phyloP scores from a whole-genome alignment of 2,329 filamentous ascomycete species.

The Kalmusia sp. region DNA sequence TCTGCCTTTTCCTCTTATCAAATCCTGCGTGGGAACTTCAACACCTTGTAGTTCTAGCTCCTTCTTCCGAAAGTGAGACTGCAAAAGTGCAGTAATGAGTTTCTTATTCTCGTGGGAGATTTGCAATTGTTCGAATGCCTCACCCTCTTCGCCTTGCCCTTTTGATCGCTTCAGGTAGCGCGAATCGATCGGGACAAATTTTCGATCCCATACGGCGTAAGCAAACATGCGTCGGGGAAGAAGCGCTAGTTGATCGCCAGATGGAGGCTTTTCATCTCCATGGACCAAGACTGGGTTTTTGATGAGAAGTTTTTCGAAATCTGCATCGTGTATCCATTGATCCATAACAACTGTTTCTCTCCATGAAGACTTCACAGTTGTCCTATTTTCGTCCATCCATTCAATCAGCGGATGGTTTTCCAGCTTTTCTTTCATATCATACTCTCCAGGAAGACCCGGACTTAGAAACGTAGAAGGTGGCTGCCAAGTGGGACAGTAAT shows the following conservation, averaged over 20 bases:
- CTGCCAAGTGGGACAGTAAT: not conserved
- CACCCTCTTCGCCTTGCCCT: not conserved
- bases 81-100: not conserved
- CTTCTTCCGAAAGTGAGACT: not conserved
- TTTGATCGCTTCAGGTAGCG: not conserved
- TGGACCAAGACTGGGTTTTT: not conserved
- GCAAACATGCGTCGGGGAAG: conserved; percentile 6
- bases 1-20: conserved; percentile 55
- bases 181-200: conserved; percentile 2
- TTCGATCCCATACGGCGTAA: conserved; percentile 8
- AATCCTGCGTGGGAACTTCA: not conserved
- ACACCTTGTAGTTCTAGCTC: not conserved
- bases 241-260: not conserved
- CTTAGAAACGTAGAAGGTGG: not conserved
- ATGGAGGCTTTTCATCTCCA: not conserved
- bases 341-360: not conserved
- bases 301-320: not conserved
- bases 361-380: not conserved
- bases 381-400: not conserved
- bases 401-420: not conserved
- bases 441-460: not conserved
- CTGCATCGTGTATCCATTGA: not conserved
- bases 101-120: not conserved
- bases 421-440: not conserved
- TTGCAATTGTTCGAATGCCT: conserved; percentile 2